Conservation (phyloP, 495 filamentous ascomycete species). For the Trichocladium uniseriatum region DNA sequence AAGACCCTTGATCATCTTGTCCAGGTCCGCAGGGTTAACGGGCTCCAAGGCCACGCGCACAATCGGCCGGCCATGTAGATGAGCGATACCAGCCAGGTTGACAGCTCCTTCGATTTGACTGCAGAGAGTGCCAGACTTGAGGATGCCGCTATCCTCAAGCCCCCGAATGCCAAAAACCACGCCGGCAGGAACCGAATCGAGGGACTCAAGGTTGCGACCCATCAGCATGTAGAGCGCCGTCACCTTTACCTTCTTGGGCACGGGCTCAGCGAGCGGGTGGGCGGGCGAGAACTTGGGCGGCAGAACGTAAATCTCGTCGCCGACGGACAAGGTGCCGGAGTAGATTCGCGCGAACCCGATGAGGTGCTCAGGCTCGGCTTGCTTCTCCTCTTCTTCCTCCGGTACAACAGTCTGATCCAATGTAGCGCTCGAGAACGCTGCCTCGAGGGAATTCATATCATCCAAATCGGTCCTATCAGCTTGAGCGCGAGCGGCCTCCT, state of each 20-base stretch:
- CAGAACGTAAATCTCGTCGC: conserved; percentile 83
- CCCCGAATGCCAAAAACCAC: conserved; percentile 95
- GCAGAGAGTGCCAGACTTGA: conserved; percentile 93
- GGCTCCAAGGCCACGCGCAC: conserved; percentile 93
- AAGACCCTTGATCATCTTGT: conserved; percentile 87
- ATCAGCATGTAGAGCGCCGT: conserved; percentile 91
- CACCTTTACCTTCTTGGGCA: conserved; percentile 74
- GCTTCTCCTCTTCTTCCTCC: conserved; percentile 42
- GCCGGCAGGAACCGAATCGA: conserved; percentile 79
- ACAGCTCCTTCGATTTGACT: conserved; percentile 80
- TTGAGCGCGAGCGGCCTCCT: conserved; percentile 71
- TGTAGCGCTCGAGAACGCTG: conserved; percentile 27
- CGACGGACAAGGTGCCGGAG: conserved; percentile 80
- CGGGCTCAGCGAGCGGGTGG: conserved; percentile 62
- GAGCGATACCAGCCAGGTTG: conserved; percentile 78
- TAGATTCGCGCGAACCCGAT: conserved; percentile 93
- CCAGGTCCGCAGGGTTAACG: conserved; percentile 72
- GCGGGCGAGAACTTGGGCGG: conserved; percentile 85
- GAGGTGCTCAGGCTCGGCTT: conserved; percentile 69
- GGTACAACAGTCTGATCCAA: conserved; percentile 43
- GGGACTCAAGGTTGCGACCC: conserved; percentile 78
- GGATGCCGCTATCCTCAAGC: conserved; percentile 69
- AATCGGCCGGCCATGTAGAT: conserved; percentile 70
- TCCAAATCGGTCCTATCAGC: conserved; percentile 27
- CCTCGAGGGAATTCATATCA: conserved; percentile 21